These are phyloP conservation scores for Sugiyamaella grinbergsii DNA, from an alignment of 1,139 yeast genomes.

Conservation along the genomic window DNA sequence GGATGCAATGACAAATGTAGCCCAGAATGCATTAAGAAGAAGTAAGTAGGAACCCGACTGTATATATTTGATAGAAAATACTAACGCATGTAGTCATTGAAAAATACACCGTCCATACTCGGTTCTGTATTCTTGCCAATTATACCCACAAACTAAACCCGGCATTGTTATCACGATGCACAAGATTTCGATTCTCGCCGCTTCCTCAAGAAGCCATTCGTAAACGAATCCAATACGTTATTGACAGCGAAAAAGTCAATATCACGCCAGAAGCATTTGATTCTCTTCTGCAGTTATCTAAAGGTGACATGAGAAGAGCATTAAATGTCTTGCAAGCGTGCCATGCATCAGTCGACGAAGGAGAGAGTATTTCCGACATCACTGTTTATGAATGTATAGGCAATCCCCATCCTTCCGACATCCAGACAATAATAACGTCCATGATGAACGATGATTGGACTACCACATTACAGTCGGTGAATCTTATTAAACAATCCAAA, in stretches of 20 bases:
- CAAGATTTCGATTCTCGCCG: constrained; percentile 91
- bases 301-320: constrained; percentile 96
- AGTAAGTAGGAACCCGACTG: constrained; percentile 40
- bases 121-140: constrained; percentile 95
- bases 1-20: constrained; percentile 97
- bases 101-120: constrained; percentile 88
- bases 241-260: constrained; percentile 63
- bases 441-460: constrained; percentile 89
- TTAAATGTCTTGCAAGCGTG: constrained; percentile 94
- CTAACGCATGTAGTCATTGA: constrained; percentile 59
- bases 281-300: constrained; percentile 68
- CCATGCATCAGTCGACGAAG: constrained; percentile 51
- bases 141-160: constrained; percentile 96
- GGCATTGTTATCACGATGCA: constrained; percentile 90
- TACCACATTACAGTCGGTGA: constrained; percentile 67
- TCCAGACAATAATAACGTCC: constrained; percentile 71
- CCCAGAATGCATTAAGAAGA: constrained; percentile 92
- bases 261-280: constrained; percentile 61
- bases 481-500: constrained; percentile 61
- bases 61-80: neutral
- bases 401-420: constrained; percentile 87
- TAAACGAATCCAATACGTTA: constrained; percentile 66
- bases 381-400: constrained; percentile 95
- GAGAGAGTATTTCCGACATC: constrained; percentile 55
- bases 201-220: constrained; percentile 66